phyloP scores from a whole-genome alignment of 768 basidiomycete genomes.

The Pholiota conissans region DNA sequence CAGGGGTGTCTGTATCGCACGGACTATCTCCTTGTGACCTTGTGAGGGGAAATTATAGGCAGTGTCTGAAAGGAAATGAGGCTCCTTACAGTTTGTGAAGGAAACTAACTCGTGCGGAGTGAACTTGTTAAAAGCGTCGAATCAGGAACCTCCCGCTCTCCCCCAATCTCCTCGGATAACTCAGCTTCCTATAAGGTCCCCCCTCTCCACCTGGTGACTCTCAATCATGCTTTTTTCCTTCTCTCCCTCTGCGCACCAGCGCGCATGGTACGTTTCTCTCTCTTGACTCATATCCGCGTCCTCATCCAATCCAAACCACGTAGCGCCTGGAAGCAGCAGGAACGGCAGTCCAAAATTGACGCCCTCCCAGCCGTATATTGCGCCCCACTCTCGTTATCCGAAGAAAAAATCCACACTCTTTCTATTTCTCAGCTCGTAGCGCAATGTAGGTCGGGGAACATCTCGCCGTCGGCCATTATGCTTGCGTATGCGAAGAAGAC shows the following conservation, averaged over 20 bases:
- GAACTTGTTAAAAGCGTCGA: constrained; percentile 18
- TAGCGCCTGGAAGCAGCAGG: constrained; percentile 45
- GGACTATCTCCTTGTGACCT: background rate
- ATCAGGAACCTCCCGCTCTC: constrained; percentile 30
- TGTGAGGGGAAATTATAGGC: background rate
- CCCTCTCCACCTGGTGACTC: constrained; percentile 13
- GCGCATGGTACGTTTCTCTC: constrained; percentile 35
- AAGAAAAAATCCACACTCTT: constrained; percentile 50
- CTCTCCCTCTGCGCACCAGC: constrained; percentile 36
- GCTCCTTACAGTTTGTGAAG: constrained; percentile 22
- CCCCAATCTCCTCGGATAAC: constrained; percentile 25
- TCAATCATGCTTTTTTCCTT: constrained; percentile 36
- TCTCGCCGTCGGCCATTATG: constrained; percentile 45
- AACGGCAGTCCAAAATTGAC: constrained; percentile 43
- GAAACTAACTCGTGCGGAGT: constrained; percentile 27
- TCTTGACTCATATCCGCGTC: constrained; percentile 17
- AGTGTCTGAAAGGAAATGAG: constrained; percentile 1
- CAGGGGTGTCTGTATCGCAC: background rate
- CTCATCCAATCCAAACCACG: constrained; percentile 1
- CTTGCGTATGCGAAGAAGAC: constrained; percentile 55
- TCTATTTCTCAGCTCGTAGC: constrained; percentile 46
- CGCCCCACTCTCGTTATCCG: constrained; percentile 39
- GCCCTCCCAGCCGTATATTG: constrained; percentile 38
- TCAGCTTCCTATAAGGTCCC: constrained; percentile 24
- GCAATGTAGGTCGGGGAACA: constrained; percentile 40